Percentiles rank a stretch among this genome's conserved stretches.
Evolutionary conservation across 2,329 filamentous ascomycete species (phyloP).

Genomic region (Verticillium isaacii): DNA sequence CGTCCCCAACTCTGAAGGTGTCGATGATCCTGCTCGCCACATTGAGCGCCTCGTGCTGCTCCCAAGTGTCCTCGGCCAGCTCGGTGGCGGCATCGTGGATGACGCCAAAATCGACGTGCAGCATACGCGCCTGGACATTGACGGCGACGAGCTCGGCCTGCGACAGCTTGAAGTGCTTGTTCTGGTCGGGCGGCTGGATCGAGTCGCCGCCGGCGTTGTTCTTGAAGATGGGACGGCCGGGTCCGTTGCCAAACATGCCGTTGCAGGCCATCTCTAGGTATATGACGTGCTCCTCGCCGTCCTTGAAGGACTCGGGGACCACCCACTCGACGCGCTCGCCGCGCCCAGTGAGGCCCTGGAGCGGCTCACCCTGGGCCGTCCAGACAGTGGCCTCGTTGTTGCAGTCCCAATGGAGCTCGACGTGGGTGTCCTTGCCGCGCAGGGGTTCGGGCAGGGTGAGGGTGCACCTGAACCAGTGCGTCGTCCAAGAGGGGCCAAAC

Average conservation of each 20-base stretch:
- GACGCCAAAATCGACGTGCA: slow-evolving; percentile 64
- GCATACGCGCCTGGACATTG: slow-evolving; percentile 53
- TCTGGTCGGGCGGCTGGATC: slow-evolving; percentile 57
- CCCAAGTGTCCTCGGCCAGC: slow-evolving; percentile 58
- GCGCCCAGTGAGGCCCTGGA: slow-evolving; percentile 61
- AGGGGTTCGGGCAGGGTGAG: slow-evolving; percentile 54
- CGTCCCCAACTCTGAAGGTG: slow-evolving; percentile 55
- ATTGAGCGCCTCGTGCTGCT: slow-evolving; percentile 57
- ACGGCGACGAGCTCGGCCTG: slow-evolving; percentile 59
- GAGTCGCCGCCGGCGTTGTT: slow-evolving; percentile 46
- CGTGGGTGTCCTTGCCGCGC: slow-evolving; percentile 43
- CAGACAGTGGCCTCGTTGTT: slow-evolving; percentile 63
- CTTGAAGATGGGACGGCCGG: slow-evolving; percentile 14
- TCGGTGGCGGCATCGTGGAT: slow-evolving; percentile 61
- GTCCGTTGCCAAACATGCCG: slow-evolving; percentile 55
- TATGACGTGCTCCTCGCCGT: slow-evolving; percentile 57
- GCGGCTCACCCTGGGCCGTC: slow-evolving; percentile 55
- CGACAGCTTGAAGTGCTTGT: slow-evolving; percentile 51
- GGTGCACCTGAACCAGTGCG: slow-evolving; percentile 63
- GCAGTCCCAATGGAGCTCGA: slow-evolving; percentile 69
- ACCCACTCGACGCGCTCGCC: slow-evolving; percentile 62
- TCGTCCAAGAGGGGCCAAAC: slow-evolving; percentile 67
- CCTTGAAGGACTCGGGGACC: slow-evolving; percentile 51
- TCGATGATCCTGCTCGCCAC: slow-evolving; percentile 62
- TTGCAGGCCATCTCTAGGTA: slow-evolving; percentile 71